phyloP scores from a whole-genome alignment of 192 early-diverging fungal species.

The Diversispora eburnea region DNA sequence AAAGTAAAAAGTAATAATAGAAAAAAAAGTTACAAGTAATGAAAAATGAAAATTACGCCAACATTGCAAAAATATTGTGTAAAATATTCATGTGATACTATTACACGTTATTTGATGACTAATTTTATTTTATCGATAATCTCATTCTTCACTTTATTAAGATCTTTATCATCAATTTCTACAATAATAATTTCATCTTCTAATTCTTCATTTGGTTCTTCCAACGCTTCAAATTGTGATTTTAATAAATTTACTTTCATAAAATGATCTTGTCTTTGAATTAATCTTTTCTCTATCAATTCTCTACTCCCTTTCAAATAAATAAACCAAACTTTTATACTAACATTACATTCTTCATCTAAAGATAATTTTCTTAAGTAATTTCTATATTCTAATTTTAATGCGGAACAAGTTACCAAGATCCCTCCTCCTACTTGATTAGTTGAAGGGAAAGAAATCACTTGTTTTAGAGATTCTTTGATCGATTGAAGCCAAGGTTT shows the following conservation, averaged over 20 bases:
- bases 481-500: conserved; percentile 16
- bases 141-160: too few relatives aligned
- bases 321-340: conserved; percentile 22
- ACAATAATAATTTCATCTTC: conserved; percentile 17
- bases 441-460: background rate
- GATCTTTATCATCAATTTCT: background rate
- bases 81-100: too few relatives aligned
- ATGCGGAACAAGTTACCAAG: conserved; percentile 23
- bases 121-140: too few relatives aligned
- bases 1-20: too few relatives aligned
- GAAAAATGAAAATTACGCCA: too few relatives aligned
- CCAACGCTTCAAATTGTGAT: conserved; percentile 11
- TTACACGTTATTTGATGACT: too few relatives aligned
- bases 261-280: conserved; percentile 16
- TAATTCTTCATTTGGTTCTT: conserved; percentile 11
- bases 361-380: conserved; percentile 1
- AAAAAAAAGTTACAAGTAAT: too few relatives aligned
- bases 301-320: conserved; percentile 24
- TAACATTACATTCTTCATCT: background rate
- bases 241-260: conserved; percentile 19
- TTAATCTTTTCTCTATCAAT: conserved; percentile 10
- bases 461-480: background rate
- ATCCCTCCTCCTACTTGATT: background rate
- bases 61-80: too few relatives aligned
- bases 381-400: conserved; percentile 29